Evolutionary conservation across 1,139 yeast genomes (phyloP), one percentile per base, ranked within the genome.

Genomic region (Blastobotrys ciferrii): DNA sequence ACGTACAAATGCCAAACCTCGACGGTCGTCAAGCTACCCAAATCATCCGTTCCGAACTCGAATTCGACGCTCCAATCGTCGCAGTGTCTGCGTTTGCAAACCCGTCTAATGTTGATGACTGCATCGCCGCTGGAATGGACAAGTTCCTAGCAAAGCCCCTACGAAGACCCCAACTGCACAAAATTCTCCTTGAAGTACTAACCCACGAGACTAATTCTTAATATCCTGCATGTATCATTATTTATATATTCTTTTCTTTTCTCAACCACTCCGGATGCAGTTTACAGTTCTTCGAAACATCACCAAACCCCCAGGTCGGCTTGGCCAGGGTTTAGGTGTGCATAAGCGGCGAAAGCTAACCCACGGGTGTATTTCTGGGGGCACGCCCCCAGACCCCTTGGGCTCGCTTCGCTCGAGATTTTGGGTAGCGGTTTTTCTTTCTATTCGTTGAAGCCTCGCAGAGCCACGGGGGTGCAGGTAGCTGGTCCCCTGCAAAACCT

Each of bases 51-150:
- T 67, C 72, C 33, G 82, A 84, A 46, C 65, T 84, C 53, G 71
- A 74, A 3, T 86, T 75, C 60, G 64, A 66, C 0, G 78, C 80
- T 2, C 96, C 96, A 1, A 88, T 92, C 53, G 92, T 92, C 43
- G 98, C 97, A 0, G 78, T 92, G 49, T 89, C 97, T 0, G 98
- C 98, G 1, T 91, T 86, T 72, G 96, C 97, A 0, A 96, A 91
- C 67, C 87, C 86, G 54, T 84, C 92, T 48, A 92, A 91, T 61
- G 88, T 86, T 45, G 83, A 82, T 57, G 95, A 82, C 53, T 91
- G 98, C 67, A 63, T 86, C 45, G 83, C 78, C 20, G 81, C 84
- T 28, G 98, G 98, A 3, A 91, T 92, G 97, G 75, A 83, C 57
- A 92, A 94, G 13, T 92, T 91, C 65, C 73, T 92, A 58, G 79